Evolutionary conservation across 2,329 filamentous ascomycete species (phyloP), one percentile per base, ranked within the genome.

Genomic region (Fusarium irregulare): DNA sequence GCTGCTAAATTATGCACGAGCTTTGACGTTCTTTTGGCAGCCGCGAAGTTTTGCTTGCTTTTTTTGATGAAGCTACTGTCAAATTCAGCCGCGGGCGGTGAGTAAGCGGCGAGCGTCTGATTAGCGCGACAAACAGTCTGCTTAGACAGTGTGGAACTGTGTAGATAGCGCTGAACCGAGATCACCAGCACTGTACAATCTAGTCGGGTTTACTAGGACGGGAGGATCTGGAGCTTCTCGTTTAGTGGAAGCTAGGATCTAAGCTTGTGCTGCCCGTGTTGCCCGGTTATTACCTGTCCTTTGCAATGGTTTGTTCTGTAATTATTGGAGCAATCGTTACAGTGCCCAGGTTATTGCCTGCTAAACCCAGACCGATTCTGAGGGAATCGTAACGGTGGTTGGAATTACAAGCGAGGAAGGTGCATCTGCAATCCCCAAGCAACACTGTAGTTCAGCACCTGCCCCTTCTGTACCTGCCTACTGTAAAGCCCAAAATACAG

Each of bases 41-140:
- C 56, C 34, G 50, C 21, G 56, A 64, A 71, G 47, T 68, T 66
- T 56, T 72, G 56, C 50, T 75, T 72, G 64, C 61, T 73, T 75
- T 66, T 64, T 63, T 60, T 60, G 55, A 58, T 71, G 32, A 64
- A 69, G 47, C 27, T 51, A 48, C 63, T 68, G 65, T 63, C 60
- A 75, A 60, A 60, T 47, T 51, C 72, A 73, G 72, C 66, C 70
- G 73, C 73, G 70, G 71, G 72, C 73, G 73, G 73, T 74, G 72
- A 74, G 73, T 72, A 68, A 70, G 72, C 73, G 73, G 73, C 73
- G 72, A 74, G 68, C 63, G 70, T 60, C 67, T 21, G 53, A 55
- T 54, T 65, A 63, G 70, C 65, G 51, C 69, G 28, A 13, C 21
- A 30, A 28, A 57, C 50, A 57, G 59, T 64, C 4, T 2, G 3